Evolutionary conservation across 2,329 filamentous ascomycete genomes (phyloP).

Genomic region (Aspergillus versicolor): DNA sequence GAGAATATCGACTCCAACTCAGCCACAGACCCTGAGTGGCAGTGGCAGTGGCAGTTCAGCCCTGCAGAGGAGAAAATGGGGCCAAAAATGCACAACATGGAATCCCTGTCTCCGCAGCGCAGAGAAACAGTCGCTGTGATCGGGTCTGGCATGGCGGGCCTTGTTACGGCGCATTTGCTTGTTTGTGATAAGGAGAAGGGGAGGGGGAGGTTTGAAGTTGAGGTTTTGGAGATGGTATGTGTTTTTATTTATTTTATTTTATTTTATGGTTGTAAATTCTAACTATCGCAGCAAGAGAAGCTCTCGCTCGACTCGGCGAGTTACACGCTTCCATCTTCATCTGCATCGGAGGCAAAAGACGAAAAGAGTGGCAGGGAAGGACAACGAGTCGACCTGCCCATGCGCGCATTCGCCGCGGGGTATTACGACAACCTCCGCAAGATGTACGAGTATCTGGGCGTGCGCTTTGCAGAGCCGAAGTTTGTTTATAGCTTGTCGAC

Average conservation of each 20-base stretch:
- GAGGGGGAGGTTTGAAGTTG: slow-evolving; percentile 30
- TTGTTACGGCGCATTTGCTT: slow-evolving; percentile 49
- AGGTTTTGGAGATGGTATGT: slow-evolving; percentile 8
- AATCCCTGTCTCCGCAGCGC: too few relatives aligned
- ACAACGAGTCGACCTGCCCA: slow-evolving; percentile 49
- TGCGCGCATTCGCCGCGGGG: slow-evolving; percentile 52
- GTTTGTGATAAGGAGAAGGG: slow-evolving; percentile 41
- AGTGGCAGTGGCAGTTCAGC: too few relatives aligned
- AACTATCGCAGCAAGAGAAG: slow-evolving; percentile 6
- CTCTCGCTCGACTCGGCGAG: slow-evolving; percentile 13
- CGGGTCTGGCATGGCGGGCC: slow-evolving; percentile 51
- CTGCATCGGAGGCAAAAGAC: not conserved
- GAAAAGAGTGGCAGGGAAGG: not conserved
- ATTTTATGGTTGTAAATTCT: too few relatives aligned
- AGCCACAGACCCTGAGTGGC: too few relatives aligned
- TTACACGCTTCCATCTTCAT: not conserved
- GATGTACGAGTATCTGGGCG: slow-evolving; percentile 57
- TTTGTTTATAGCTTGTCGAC: slow-evolving; percentile 54
- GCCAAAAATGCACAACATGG: too few relatives aligned
- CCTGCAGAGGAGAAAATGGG: too few relatives aligned
- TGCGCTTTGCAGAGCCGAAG: slow-evolving; percentile 50
- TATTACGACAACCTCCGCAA: slow-evolving; percentile 57
- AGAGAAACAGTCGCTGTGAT: slow-evolving; percentile 42
- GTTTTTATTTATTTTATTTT: not conserved
- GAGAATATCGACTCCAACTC: too few relatives aligned